Evolutionary conservation across 495 filamentous ascomycete genomes (phyloP).

Genomic region (Saxophila tyrrhenica): DNA sequence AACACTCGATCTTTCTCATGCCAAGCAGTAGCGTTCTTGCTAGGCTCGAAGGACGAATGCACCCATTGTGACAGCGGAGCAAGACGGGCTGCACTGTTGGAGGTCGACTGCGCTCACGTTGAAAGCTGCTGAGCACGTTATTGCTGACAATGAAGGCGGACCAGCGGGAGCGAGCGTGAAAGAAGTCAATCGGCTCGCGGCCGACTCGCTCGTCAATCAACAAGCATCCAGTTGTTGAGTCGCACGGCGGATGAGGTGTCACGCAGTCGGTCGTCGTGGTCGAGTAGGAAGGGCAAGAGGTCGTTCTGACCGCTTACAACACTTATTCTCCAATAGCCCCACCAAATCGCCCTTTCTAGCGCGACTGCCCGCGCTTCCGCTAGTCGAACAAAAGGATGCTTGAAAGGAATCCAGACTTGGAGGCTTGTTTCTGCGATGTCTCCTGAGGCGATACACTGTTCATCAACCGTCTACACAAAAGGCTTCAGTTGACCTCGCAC

Average conservation of each 20-base stretch:
- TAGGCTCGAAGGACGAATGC: background rate
- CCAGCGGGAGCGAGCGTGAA: background rate
- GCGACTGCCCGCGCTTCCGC: too few relatives aligned
- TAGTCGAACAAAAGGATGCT: background rate
- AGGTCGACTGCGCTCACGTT: background rate
- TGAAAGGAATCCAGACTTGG: background rate
- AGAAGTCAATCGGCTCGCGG: background rate
- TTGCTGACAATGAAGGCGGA: background rate
- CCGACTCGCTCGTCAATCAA: background rate
- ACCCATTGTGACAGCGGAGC: conserved; percentile 12
- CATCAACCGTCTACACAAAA: background rate
- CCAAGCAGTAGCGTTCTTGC: background rate
- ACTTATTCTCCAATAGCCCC: background rate
- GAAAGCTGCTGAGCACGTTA: background rate
- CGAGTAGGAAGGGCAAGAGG: background rate
- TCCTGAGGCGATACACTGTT: background rate
- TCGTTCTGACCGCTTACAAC: background rate
- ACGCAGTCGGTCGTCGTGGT: background rate
- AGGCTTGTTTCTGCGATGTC: background rate
- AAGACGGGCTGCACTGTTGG: conserved; percentile 1
- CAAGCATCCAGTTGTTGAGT: background rate
- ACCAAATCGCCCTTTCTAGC: too few relatives aligned
- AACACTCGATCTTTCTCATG: conserved; percentile 1
- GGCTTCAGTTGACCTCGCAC: background rate
- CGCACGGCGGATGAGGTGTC: background rate